phyloP scores from a whole-genome alignment of 345 rosid genomes.

The Heritiera fomes region DNA sequence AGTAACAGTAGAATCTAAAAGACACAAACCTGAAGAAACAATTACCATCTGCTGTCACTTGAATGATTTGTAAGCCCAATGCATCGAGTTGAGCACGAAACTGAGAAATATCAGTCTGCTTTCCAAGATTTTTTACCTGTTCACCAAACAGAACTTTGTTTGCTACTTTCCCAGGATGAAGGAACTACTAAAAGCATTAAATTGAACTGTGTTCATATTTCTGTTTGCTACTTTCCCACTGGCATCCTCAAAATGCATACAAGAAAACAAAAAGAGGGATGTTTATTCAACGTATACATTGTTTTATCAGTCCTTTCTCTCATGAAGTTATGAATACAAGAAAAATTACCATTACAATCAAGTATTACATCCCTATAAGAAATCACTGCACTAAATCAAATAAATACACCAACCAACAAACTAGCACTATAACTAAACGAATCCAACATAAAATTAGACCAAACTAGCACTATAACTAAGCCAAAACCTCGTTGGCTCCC shows the following conservation, averaged over 20 bases:
- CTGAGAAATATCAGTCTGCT: slow-evolving; percentile 58
- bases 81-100: slow-evolving; percentile 64
- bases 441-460: background rate
- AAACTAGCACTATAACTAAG: too few relatives aligned
- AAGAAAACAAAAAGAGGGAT: background rate
- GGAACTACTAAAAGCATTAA: background rate
- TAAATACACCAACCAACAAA: too few relatives aligned
- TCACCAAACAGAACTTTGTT: slow-evolving; percentile 15
- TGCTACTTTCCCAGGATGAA: background rate
- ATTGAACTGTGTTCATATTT: background rate
- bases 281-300: background rate
- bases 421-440: too few relatives aligned
- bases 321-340: background rate
- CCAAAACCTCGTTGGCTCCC: too few relatives aligned
- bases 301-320: background rate
- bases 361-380: background rate
- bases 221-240: background rate
- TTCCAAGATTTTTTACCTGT: slow-evolving; percentile 72
- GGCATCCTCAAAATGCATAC: background rate
- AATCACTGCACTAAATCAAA: background rate
- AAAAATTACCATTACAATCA: background rate
- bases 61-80: slow-evolving; percentile 68
- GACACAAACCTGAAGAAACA: slow-evolving; percentile 90
- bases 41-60: slow-evolving; percentile 90
- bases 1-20: background rate